Evolutionary conservation across 768 basidiomycete genomes (phyloP), one percentile per base, ranked within the genome.

Genomic region (Pleurotus tuber-regium): DNA sequence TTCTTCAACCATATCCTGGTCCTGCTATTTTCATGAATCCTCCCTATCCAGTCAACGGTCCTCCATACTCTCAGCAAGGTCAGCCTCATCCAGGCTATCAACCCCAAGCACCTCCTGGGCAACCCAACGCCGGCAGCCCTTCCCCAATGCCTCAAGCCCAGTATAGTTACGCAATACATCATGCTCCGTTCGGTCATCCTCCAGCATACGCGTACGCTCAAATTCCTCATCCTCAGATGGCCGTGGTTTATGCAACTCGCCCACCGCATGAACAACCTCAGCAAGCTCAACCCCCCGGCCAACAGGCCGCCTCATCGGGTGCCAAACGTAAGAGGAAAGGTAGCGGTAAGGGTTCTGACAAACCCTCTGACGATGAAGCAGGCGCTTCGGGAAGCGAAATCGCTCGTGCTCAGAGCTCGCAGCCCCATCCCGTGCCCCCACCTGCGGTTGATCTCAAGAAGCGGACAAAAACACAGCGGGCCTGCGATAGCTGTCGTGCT

Each of bases 401-500:
- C 42, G 56, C 61, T 7, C 69, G 71, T 53, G 69, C 72, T 43
- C 68, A 64, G 9, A 59, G 50, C 71, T 55, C 50, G 30, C 55
- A 29, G 56, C 66, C 38, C 40, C 61, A 55, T 57, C 60, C 53
- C 23, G 59, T 51, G 53, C 55, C 49, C 16, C 72, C 66, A 51
- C 51, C 66, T 44, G 52, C 68, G 12, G 68, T 74, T 53, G 90
- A 92, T 63, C 68, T 76, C 56, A 92, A 89, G 74, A 95, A 95
- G 68, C 85, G 92, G 50, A 91, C 89, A 10, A 96, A 96, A 73
- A 96, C 91, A 66, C 78, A 80, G 73, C 83, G 93, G 46, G 93
- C 93, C 5, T 96, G 93, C 63, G 93, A 96, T 65, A 88, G 87
- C 31, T 95, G 92, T 70, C 83, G 92, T 42, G 85, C 82, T 62